Percentiles rank a stretch among this genome's conserved stretches.
These are phyloP conservation scores for Cercis canadensis DNA, from an alignment of 306 rosid genomes.

Conservation along the genomic window DNA sequence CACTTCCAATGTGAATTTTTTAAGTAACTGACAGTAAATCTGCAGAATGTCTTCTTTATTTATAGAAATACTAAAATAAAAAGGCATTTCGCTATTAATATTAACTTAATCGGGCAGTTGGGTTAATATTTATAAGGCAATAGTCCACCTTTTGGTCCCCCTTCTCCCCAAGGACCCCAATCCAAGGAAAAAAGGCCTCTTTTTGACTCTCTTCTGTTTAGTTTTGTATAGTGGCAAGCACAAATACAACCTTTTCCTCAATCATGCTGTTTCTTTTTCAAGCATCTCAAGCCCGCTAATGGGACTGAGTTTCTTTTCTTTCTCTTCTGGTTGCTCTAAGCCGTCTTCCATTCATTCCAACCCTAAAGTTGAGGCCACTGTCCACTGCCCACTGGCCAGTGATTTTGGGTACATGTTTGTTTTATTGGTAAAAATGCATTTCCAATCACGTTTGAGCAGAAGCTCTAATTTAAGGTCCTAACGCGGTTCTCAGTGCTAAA, in stretches of 20 bases:
- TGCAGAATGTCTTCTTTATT: too few relatives aligned
- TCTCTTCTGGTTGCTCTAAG: background rate
- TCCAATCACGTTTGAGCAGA: too few relatives aligned
- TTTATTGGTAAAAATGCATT: too few relatives aligned
- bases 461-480: too few relatives aligned
- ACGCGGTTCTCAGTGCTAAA: too few relatives aligned
- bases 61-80: too few relatives aligned
- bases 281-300: slow-evolving; percentile 19
- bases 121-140: slow-evolving; percentile 13
- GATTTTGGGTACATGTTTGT: too few relatives aligned
- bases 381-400: background rate
- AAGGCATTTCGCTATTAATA: too few relatives aligned
- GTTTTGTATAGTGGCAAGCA: slow-evolving; percentile 37
- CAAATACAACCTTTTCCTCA: too few relatives aligned
- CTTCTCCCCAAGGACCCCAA: slow-evolving; percentile 8
- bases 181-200: slow-evolving; percentile 15
- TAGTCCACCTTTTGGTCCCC: slow-evolving; percentile 17
- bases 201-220: slow-evolving; percentile 35
- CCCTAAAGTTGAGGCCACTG: background rate
- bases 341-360: background rate
- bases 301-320: background rate
- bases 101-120: too few relatives aligned
- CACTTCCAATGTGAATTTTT: too few relatives aligned
- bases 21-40: too few relatives aligned
- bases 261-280: slow-evolving; percentile 27